Percentiles rank a stretch among this genome's conserved stretches.
These are phyloP conservation scores for Chaetoceros tenuissimus DNA, from an alignment of 108 stramenopile species.

Conservation along the genomic window DNA sequence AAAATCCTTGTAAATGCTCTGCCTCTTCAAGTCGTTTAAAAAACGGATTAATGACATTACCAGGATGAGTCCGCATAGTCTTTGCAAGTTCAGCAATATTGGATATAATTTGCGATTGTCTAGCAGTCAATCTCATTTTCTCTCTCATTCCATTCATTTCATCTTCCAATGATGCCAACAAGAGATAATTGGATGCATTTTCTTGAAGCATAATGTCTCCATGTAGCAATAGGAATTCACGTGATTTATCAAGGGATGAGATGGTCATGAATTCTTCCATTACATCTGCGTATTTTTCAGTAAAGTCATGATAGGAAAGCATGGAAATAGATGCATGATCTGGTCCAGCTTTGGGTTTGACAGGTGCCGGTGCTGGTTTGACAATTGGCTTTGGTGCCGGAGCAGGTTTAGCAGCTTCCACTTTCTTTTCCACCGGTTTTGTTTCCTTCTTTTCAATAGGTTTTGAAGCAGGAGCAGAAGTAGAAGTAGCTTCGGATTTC, in stretches of 20 bases:
- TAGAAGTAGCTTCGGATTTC: not conserved
- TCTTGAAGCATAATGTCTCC: constrained; percentile 90
- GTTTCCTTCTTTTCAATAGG: constrained; percentile 5
- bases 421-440: constrained; percentile 20
- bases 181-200: constrained; percentile 90
- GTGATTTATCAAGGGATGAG: constrained; percentile 65
- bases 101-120: constrained; percentile 87
- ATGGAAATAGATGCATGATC: constrained; percentile 50
- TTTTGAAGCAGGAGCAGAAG: constrained; percentile 2
- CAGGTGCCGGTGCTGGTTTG: constrained; percentile 20
- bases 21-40: constrained; percentile 81
- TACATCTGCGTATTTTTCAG: constrained; percentile 79
- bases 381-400: not conserved
- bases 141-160: constrained; percentile 98
- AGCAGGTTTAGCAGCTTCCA: not conserved
- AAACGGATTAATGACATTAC: constrained; percentile 95
- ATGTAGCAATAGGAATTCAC: constrained; percentile 81
- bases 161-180: constrained; percentile 93
- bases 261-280: constrained; percentile 88
- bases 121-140: constrained; percentile 90
- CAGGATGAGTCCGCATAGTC: constrained; percentile 82
- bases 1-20: constrained; percentile 68
- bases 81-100: constrained; percentile 96
- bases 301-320: constrained; percentile 89
- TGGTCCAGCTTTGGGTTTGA: constrained; percentile 2